Evolutionary conservation across 495 filamentous ascomycete species (phyloP).

Genomic region (Penicillium mononematosum): DNA sequence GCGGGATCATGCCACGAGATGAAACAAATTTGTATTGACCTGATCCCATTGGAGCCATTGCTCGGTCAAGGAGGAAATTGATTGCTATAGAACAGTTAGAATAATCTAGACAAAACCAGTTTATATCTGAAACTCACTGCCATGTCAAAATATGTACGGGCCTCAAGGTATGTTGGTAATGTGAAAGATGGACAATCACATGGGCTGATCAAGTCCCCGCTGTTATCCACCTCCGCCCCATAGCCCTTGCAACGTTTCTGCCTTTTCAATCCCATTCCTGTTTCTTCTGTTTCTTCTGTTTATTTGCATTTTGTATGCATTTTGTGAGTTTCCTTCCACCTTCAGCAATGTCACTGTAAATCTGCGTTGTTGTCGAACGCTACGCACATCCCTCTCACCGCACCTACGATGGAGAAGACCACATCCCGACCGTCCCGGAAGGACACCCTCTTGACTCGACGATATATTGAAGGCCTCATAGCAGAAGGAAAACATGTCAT

Average conservation of each 20-base stretch:
- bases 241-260: constrained; percentile 16
- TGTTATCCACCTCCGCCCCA: constrained; percentile 24
- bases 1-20: constrained; percentile 21
- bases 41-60: constrained; percentile 66
- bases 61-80: constrained; percentile 37
- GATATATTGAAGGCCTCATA: constrained; percentile 83
- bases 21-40: constrained; percentile 30
- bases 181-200: constrained; percentile 18
- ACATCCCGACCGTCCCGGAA: constrained; percentile 34
- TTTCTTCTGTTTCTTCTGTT: constrained; percentile 4
- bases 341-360: constrained; percentile 10
- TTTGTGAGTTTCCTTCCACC: not conserved
- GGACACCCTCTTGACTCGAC: constrained; percentile 59
- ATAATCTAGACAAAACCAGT: not conserved
- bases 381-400: constrained; percentile 3
- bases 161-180: not conserved
- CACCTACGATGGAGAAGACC: constrained; percentile 24
- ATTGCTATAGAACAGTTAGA: constrained; percentile 24
- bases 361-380: not conserved
- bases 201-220: constrained; percentile 25
- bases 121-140: constrained; percentile 12
- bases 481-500: constrained; percentile 80
- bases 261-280: constrained; percentile 6
- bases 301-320: not conserved
- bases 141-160: constrained; percentile 16